Percentiles rank a stretch among this genome's conserved stretches.
Evolutionary conservation across 306 rosid genomes (phyloP).

Genomic region (Quercus gilva): DNA sequence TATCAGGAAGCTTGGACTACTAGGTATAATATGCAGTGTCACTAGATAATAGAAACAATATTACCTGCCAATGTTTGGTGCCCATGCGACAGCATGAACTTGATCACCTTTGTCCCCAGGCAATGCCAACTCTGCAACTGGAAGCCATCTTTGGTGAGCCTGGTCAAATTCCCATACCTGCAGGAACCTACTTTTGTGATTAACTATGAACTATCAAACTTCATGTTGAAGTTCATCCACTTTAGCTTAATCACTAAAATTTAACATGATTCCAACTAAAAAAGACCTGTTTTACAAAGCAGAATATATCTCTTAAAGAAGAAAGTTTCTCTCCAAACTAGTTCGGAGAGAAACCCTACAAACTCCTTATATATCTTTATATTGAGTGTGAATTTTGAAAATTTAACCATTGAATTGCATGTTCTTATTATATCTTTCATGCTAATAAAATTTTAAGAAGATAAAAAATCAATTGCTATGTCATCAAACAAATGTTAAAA

Average conservation of each 20-base stretch:
- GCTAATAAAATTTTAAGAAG: no score
- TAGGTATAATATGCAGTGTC: neutral
- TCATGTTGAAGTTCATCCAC: neutral
- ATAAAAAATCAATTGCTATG: no score
- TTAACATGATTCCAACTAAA: neutral
- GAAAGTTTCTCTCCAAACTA: no score
- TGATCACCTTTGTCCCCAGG: conserved; percentile 61
- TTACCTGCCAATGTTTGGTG: conserved; percentile 94
- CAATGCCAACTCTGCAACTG: conserved; percentile 83
- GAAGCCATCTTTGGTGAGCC: conserved; percentile 98
- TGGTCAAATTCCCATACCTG: conserved; percentile 96
- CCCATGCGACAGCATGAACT: conserved; percentile 86
- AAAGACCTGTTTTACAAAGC: neutral
- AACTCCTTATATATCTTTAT: no score
- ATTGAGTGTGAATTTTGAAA: no score
- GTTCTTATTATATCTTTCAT: no score
- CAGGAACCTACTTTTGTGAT: neutral
- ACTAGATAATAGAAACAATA: conserved; percentile 17
- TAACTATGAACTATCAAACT: neutral
- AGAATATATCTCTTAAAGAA: neutral
- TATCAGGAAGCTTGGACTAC: neutral
- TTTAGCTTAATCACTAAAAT: neutral
- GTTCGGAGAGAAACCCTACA: no score
- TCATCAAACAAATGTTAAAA: no score
- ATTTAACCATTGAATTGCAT: no score